Evolutionary conservation across 495 filamentous ascomycete species (phyloP).

Genomic region (Hypoxylon fuscum): DNA sequence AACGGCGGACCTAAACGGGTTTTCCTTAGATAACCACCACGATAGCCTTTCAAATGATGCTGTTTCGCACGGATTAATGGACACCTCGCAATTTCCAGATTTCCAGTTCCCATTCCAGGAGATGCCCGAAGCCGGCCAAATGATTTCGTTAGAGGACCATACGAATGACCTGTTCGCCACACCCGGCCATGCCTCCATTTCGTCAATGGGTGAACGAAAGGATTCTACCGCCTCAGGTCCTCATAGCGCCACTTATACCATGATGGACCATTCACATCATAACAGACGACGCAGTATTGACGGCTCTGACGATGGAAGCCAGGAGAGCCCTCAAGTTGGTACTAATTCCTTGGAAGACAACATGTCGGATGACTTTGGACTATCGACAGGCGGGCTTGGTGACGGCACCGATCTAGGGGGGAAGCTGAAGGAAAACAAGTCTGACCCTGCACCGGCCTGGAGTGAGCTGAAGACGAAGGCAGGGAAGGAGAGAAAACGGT

Average conservation of each 20-base stretch:
- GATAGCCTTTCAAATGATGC: slow-evolving; percentile 38
- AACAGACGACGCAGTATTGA: slow-evolving; percentile 49
- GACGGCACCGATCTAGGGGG: slow-evolving; percentile 62
- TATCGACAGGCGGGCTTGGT: slow-evolving; percentile 51
- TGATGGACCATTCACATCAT: slow-evolving; percentile 27
- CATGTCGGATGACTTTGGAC: slow-evolving; percentile 63
- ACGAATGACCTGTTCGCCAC: slow-evolving; percentile 50
- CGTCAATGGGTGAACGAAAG: slow-evolving; percentile 52
- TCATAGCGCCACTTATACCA: slow-evolving; percentile 32
- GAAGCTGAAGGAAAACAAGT: slow-evolving; percentile 64
- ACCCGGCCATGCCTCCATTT: slow-evolving; percentile 47
- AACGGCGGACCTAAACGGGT: slow-evolving; percentile 42
- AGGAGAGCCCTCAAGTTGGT: slow-evolving; percentile 54
- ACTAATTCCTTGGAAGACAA: slow-evolving; percentile 58
- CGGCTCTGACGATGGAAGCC: slow-evolving; percentile 59
- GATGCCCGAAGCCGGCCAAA: slow-evolving; percentile 50
- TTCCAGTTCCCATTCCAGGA: slow-evolving; percentile 57
- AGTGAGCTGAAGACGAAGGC: slow-evolving; percentile 97
- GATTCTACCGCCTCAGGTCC: slow-evolving; percentile 47
- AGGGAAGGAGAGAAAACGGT: slow-evolving; percentile 91
- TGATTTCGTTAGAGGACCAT: slow-evolving; percentile 55
- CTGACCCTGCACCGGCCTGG: slow-evolving; percentile 77
- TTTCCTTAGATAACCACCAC: slow-evolving; percentile 44
- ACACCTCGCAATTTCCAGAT: slow-evolving; percentile 54
- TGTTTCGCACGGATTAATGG: slow-evolving; percentile 38